These are phyloP conservation scores for Cryptococcus floricola DNA, from an alignment of 1,284 basidiomycete genomes.

Conservation along the genomic window DNA sequence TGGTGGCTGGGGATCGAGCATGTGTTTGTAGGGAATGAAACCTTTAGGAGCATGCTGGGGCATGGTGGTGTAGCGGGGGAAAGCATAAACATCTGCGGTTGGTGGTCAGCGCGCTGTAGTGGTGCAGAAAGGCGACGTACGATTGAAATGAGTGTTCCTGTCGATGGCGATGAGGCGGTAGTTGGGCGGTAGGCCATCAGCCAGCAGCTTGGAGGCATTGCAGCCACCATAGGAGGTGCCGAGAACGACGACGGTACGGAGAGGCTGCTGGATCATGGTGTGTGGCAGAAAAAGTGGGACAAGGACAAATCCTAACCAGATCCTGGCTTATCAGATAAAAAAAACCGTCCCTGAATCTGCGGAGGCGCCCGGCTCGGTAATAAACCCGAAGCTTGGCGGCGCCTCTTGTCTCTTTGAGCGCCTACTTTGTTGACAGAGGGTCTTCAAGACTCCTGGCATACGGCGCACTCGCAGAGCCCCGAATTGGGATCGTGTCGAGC, in stretches of 20 bases:
- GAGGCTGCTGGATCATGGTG: constrained; percentile 4
- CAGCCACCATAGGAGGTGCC: constrained; percentile 60
- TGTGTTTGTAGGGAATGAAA: constrained; percentile 63
- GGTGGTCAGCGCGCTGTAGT: background rate
- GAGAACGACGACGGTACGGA: constrained; percentile 58
- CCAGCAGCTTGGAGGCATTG: constrained; percentile 59
- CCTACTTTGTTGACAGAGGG: too few species aligned
- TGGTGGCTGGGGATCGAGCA: constrained; percentile 40
- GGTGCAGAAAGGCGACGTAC: constrained; percentile 20
- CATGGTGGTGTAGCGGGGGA: constrained; percentile 52
- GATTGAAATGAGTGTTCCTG: constrained; percentile 58
- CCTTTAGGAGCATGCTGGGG: constrained; percentile 52
- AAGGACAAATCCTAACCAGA: too few species aligned
- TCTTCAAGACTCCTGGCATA: too few species aligned
- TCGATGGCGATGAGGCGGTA: constrained; percentile 70
- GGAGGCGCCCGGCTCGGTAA: too few species aligned
- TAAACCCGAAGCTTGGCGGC: too few species aligned
- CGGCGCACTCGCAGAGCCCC: too few species aligned
- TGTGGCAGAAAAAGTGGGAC: too few species aligned
- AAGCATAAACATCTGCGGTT: constrained; percentile 51
- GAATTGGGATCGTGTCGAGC: too few species aligned
- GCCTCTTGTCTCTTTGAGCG: too few species aligned
- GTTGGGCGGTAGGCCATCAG: constrained; percentile 56
- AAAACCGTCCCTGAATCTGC: too few species aligned
- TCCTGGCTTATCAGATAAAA: too few species aligned